These are phyloP conservation scores for Eucommia ulmoides DNA, from an alignment of 257 asterid genomes.

Conservation along the genomic window DNA sequence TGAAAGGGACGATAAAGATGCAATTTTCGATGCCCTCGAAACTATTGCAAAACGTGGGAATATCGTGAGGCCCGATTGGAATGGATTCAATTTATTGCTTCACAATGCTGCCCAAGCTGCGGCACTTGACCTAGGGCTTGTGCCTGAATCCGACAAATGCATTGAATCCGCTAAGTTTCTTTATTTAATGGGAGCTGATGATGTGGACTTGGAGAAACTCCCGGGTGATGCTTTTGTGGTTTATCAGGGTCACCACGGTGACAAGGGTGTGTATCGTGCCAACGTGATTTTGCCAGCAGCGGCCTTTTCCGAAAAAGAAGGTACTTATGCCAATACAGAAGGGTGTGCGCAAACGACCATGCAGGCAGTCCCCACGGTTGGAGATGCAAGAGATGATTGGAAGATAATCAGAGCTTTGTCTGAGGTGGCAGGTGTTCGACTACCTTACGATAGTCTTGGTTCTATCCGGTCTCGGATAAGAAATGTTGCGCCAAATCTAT, in stretches of 20 bases:
- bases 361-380: slow-evolving; percentile 97
- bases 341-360: slow-evolving; percentile 79
- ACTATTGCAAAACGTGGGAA: slow-evolving; percentile 52
- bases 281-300: slow-evolving; percentile 87
- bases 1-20: slow-evolving; percentile 69
- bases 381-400: slow-evolving; percentile 97
- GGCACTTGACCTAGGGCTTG: slow-evolving; percentile 93
- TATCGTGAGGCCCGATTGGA: slow-evolving; percentile 79
- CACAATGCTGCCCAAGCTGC: slow-evolving; percentile 96
- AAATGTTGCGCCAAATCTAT: slow-evolving; percentile 83
- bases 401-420: slow-evolving; percentile 78
- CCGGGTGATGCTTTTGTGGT: slow-evolving; percentile 88
- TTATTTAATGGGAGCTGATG: slow-evolving; percentile 96
- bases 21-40: slow-evolving; percentile 59
- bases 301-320: slow-evolving; percentile 92
- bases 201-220: slow-evolving; percentile 57
- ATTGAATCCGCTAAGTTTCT: slow-evolving; percentile 72
- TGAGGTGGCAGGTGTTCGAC: slow-evolving; percentile 53
- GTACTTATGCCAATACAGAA: slow-evolving; percentile 82
- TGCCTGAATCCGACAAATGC: slow-evolving; percentile 62
- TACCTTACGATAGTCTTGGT: slow-evolving; percentile 53
- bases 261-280: slow-evolving; percentile 79
- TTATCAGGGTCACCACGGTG: slow-evolving; percentile 99
- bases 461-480: slow-evolving; percentile 57
- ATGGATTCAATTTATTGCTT: slow-evolving; percentile 67